Evolutionary conservation across 2,329 filamentous ascomycete species (phyloP).

Genomic region (Chlorencoelia australis): DNA sequence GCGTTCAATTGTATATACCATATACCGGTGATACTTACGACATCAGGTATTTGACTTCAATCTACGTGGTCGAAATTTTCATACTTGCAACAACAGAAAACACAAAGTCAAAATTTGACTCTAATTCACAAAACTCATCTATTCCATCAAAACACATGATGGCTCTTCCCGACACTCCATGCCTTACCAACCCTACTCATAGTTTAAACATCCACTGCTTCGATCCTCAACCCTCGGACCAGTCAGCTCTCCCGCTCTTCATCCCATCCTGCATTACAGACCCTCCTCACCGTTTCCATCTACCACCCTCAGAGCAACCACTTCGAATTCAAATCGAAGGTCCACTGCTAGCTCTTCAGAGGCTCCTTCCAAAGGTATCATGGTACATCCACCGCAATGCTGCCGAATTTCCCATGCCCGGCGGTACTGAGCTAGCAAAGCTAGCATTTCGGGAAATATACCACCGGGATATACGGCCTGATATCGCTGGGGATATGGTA

Average conservation of each 20-base stretch:
- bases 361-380: conserved; percentile 10
- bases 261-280: conserved; percentile 6
- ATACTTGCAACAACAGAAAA: too few relatives aligned
- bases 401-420: conserved; percentile 4
- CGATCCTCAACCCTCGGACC: conserved; percentile 9
- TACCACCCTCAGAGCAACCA: conserved; percentile 3
- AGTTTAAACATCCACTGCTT: conserved; percentile 11
- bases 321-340: conserved; percentile 10
- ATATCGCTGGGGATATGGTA: conserved; percentile 8
- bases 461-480: conserved; percentile 5
- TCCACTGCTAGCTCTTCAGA: conserved; percentile 9
- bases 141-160: too few relatives aligned
- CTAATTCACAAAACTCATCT: too few relatives aligned
- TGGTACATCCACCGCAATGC: conserved; percentile 5
- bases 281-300: conserved; percentile 6
- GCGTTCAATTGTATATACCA: too few relatives aligned
- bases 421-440: conserved; percentile 7
- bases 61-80: too few relatives aligned
- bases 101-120: too few relatives aligned
- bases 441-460: conserved; percentile 8
- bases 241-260: conserved; percentile 9
- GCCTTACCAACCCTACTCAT: conserved; percentile 9
- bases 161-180: conserved; percentile 8
- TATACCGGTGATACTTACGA: too few relatives aligned
- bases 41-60: too few relatives aligned